Conservation (phyloP, 179 eudicot genomes). For the Silene vulgaris region DNA sequence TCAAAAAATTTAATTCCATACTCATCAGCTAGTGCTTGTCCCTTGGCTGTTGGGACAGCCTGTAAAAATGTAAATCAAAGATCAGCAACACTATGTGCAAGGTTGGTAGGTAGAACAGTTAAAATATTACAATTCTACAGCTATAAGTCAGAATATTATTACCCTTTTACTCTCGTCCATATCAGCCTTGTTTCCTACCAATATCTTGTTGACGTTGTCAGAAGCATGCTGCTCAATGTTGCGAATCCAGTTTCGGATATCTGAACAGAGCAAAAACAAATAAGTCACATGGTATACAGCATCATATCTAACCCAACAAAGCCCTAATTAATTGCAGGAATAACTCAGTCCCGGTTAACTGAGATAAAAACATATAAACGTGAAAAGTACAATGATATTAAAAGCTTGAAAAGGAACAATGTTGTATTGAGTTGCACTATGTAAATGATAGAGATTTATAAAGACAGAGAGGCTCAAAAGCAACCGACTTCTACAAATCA, state of each 20-base stretch:
- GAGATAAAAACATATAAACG: background rate
- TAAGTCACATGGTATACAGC: background rate
- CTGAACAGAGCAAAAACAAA: conserved; percentile 26
- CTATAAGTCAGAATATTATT: conserved; percentile 19
- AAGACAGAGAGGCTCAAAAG: background rate
- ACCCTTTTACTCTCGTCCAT: conserved; percentile 91
- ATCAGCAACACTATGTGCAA: background rate
- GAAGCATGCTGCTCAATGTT: conserved; percentile 83
- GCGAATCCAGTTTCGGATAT: conserved; percentile 72
- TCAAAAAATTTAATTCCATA: conserved; percentile 84
- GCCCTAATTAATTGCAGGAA: background rate
- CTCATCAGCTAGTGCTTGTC: conserved; percentile 90
- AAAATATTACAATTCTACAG: background rate
- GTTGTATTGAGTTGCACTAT: background rate
- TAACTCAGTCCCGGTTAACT: background rate
- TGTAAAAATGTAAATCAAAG: conserved; percentile 26
- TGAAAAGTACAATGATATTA: background rate
- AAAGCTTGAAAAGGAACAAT: background rate
- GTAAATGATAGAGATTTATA: too few species aligned
- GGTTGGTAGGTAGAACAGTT: background rate
- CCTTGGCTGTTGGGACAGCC: conserved; percentile 85
- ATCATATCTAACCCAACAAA: background rate
- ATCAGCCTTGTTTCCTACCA: conserved; percentile 78
- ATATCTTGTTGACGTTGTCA: conserved; percentile 71
- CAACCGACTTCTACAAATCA: background rate